Conservation (phyloP, 108 stramenopile species). For the Cylindrotheca closterium region DNA sequence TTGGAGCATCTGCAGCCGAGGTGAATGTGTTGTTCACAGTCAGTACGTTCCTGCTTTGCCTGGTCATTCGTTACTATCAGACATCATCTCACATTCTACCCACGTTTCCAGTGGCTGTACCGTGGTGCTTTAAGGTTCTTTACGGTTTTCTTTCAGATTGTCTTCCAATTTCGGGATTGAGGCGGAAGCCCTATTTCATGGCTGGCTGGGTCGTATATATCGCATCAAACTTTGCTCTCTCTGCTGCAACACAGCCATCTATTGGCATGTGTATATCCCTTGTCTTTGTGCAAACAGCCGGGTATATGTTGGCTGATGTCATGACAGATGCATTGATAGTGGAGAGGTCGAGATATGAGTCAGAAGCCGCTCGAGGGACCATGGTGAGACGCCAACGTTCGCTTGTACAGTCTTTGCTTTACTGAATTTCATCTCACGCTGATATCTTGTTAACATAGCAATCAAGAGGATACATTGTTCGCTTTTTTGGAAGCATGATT, state of each 20-base stretch:
- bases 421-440: too few relatives aligned
- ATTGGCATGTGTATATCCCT: slow-evolving; percentile 14
- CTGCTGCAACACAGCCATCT: slow-evolving; percentile 9
- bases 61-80: too few relatives aligned
- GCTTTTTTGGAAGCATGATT: slow-evolving; percentile 52
- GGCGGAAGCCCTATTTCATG: slow-evolving; percentile 63
- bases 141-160: slow-evolving; percentile 62
- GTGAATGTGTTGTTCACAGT: slow-evolving; percentile 36
- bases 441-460: too few relatives aligned
- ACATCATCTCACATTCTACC: too few relatives aligned
- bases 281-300: slow-evolving; percentile 30
- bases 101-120: slow-evolving; percentile 26
- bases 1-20: slow-evolving; percentile 27
- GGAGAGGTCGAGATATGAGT: slow-evolving; percentile 53
- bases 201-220: slow-evolving; percentile 52
- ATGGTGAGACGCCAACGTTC: too few relatives aligned
- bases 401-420: too few relatives aligned
- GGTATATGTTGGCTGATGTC: slow-evolving; percentile 70
- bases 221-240: slow-evolving; percentile 23
- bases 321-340: slow-evolving; percentile 70
- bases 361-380: slow-evolving; percentile 47
- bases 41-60: too few relatives aligned
- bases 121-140: slow-evolving; percentile 37
- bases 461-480: slow-evolving; percentile 51
- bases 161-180: slow-evolving; percentile 56